A percentile compares a stretch with the other conserved stretches of the same genome.
These are phyloP conservation scores for Chytridium lagenaria DNA, from an alignment of 371 early-diverging fungal species.

Conservation along the genomic window DNA sequence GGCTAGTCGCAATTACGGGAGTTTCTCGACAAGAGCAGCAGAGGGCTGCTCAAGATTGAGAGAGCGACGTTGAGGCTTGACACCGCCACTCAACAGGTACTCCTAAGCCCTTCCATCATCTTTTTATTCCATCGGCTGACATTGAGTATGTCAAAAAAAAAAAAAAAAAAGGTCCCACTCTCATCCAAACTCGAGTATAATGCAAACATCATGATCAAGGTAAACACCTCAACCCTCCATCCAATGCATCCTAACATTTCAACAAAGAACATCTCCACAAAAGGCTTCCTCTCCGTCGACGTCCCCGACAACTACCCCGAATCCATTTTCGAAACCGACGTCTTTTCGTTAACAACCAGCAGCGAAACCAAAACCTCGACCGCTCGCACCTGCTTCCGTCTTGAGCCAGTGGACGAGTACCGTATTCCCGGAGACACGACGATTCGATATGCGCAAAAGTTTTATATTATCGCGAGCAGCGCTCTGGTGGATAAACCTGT, in stretches of 20 bases:
- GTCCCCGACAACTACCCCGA: conserved; percentile 37
- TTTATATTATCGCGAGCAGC: conserved; percentile 31
- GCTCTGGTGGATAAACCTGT: conserved; percentile 40
- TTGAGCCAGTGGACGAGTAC: conserved; percentile 32
- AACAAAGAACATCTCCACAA: conserved; percentile 32
- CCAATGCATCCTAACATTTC: not conserved
- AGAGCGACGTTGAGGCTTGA: conserved; percentile 13
- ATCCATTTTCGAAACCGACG: conserved; percentile 22
- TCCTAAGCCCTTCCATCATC: not conserved
- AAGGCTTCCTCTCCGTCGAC: conserved; percentile 35
- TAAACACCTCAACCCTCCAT: not conserved
- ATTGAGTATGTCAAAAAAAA: not conserved
- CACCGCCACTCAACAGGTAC: conserved; percentile 25
- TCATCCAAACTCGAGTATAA: conserved; percentile 23
- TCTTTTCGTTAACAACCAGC: conserved; percentile 33
- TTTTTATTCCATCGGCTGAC: no score
- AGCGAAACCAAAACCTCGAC: conserved; percentile 23
- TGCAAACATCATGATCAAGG: conserved; percentile 31
- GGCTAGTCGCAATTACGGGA: conserved; percentile 30
- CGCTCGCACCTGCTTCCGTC: conserved; percentile 26
- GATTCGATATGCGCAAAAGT: conserved; percentile 36
- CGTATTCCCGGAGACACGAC: conserved; percentile 13
- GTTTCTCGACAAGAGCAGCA: conserved; percentile 29
- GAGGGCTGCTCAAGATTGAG: conserved; percentile 31
- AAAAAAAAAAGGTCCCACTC: conserved; percentile 3